These are phyloP conservation scores for Polychytrium aggregatum DNA, from an alignment of 192 early-diverging fungal genomes.

Conservation along the genomic window DNA sequence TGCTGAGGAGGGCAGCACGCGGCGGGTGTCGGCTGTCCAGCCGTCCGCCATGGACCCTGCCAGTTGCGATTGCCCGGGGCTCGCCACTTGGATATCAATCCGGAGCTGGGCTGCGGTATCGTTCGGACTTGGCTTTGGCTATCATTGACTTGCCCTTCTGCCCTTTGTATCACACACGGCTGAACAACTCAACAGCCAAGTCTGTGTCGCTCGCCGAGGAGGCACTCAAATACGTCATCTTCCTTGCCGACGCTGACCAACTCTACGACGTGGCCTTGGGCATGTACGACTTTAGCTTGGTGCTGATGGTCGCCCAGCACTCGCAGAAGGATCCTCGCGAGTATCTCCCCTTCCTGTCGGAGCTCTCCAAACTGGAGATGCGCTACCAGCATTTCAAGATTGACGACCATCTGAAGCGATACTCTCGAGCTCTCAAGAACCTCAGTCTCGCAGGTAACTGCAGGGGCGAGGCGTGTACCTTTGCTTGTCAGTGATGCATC, in stretches of 20 bases:
- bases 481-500: not conserved
- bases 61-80: too few species aligned
- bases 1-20: not conserved
- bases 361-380: constrained; percentile 61
- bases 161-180: constrained; percentile 6
- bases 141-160: constrained; percentile 1
- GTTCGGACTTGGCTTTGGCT: too few species aligned
- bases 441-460: constrained; percentile 20
- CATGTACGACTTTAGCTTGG: constrained; percentile 86
- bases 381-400: constrained; percentile 79
- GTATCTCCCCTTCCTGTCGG: constrained; percentile 79
- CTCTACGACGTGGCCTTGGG: constrained; percentile 87
- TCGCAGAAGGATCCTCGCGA: constrained; percentile 95
- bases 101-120: too few species aligned
- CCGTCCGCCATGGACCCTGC: too few species aligned
- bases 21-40: not conserved
- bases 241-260: constrained; percentile 77
- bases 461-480: too few species aligned
- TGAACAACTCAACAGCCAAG: too few species aligned
- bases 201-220: constrained; percentile 60
- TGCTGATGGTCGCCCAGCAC: constrained; percentile 92
- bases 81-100: too few species aligned
- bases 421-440: constrained; percentile 57
- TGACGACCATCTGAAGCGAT: constrained; percentile 69
- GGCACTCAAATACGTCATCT: constrained; percentile 83